Conservation (phyloP, 208 protist species). For the Spongospora subterranea region DNA sequence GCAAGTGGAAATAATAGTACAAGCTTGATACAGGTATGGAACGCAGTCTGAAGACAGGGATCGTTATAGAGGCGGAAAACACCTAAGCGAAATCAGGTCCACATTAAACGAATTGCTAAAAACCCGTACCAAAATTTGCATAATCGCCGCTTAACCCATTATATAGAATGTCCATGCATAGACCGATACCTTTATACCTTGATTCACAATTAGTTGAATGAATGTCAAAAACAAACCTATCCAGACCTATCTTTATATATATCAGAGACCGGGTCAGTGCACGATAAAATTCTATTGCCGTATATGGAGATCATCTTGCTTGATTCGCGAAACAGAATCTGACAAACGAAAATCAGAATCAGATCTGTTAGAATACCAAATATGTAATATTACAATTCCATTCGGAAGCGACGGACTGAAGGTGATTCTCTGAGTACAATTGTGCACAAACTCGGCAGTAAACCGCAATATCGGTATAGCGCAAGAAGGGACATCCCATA, state of each 20-base stretch:
- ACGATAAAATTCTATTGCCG: conserved; percentile 5
- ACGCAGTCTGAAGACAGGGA: conserved; percentile 50
- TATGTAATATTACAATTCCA: background rate
- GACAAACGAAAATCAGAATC: background rate
- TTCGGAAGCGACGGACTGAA: conserved; percentile 34
- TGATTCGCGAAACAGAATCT: conserved; percentile 46
- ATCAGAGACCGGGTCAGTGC: background rate
- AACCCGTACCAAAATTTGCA: conserved; percentile 50
- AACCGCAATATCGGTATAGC: conserved; percentile 31
- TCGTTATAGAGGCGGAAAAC: conserved; percentile 42
- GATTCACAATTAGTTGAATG: background rate
- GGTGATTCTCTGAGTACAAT: conserved; percentile 32
- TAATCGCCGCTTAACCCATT: conserved; percentile 30
- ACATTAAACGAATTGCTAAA: background rate
- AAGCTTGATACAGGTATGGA: conserved; percentile 14
- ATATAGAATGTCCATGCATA: conserved; percentile 54
- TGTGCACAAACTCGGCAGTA: conserved; percentile 45
- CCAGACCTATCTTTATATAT: conserved; percentile 12
- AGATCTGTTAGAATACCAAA: background rate
- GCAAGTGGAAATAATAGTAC: conserved; percentile 8
- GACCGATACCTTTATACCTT: conserved; percentile 33
- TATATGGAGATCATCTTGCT: conserved; percentile 49
- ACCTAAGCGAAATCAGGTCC: background rate
- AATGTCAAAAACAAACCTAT: background rate
- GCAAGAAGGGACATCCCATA: conserved; percentile 26